phyloP scores from a whole-genome alignment of 2,329 filamentous ascomycete species.

The Talaromyces pinophilus region DNA sequence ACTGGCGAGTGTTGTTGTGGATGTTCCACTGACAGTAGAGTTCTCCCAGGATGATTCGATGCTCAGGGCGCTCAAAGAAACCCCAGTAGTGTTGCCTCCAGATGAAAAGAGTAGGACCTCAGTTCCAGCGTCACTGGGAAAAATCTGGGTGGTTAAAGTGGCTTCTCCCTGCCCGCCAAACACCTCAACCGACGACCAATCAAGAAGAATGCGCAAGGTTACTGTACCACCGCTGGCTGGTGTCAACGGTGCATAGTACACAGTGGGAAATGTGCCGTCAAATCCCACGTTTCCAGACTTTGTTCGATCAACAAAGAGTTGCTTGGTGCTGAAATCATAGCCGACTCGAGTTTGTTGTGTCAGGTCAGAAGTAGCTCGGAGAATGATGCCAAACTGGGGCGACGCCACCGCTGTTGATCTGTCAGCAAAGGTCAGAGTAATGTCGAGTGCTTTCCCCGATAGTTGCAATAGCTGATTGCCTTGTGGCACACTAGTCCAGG shows the following conservation, averaged over 20 bases:
- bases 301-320: constrained; percentile 32
- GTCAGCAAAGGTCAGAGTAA: constrained; percentile 27
- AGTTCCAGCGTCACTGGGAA: constrained; percentile 27
- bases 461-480: constrained; percentile 25
- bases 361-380: constrained; percentile 26
- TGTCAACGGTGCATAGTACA: constrained; percentile 27
- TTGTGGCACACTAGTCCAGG: constrained; percentile 18
- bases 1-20: too few relatives aligned
- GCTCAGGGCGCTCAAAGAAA: too few relatives aligned
- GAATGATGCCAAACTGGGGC: constrained; percentile 28
- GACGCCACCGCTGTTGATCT: neutral
- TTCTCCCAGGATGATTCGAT: too few relatives aligned
- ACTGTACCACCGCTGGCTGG: constrained; percentile 27
- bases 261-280: constrained; percentile 29
- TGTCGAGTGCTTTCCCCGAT: constrained; percentile 27
- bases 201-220: constrained; percentile 30
- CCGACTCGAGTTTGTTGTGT: constrained; percentile 31
- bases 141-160: constrained; percentile 34
- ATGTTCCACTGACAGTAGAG: too few relatives aligned
- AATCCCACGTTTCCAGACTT: constrained; percentile 29
- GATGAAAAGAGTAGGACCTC: constrained; percentile 26
- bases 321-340: constrained; percentile 30
- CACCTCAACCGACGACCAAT: constrained; percentile 36
- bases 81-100: constrained; percentile 17
- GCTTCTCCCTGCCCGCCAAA: constrained; percentile 33